Evolutionary conservation across 129 eudicot species (phyloP), one percentile per base, ranked within the genome.

Genomic region (Centaurea solstitialis): DNA sequence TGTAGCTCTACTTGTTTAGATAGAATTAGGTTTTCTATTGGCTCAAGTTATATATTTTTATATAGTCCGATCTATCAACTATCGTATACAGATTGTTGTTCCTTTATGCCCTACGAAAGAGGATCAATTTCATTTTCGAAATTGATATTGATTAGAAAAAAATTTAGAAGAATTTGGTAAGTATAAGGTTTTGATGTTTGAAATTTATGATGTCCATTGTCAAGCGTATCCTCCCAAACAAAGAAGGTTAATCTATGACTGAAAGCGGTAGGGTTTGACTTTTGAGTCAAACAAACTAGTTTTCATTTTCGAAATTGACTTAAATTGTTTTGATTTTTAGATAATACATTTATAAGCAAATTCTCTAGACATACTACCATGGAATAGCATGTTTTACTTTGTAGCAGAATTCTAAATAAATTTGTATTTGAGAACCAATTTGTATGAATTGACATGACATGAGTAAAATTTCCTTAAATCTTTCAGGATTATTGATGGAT

Each of bases 181-280:
- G 66, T 79, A 68, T 43, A 5, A 45, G 18, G 24, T 62, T 76
- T 62, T 38, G 38, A 37, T 61, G 39, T 13, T 70, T 3, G 4
- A 9, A 20, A 50, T 12, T 79, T 70, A 57, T 33, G 7, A 4
- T 38, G 47, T 53, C 39, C 53, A 45, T 70, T 47, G 22, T 37
- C 40, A 43, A 77, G 41, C 9, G 18, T 38, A 41, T 68, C 18
- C 30, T 43, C 68, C 7, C 8, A n/a, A 68, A 45, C 75, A 18
- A 45, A 70, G 57, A 70, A 70, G 76, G 70, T 57, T 79, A 33
- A 28, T 37, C 64, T 22, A 78, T 78, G 76, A 69, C 76, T 18
- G 41, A 13, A 79, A 12, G 24, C 57, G 69, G 68, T 22, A 20
- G 66, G 24, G 18, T 65, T 53, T 79, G 76, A 79, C 70, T 69